Percentiles rank a stretch among this genome's conserved stretches.
These are phyloP conservation scores for Amesomyces nigricolor DNA, from an alignment of 2,329 filamentous ascomycete species.

Conservation along the genomic window DNA sequence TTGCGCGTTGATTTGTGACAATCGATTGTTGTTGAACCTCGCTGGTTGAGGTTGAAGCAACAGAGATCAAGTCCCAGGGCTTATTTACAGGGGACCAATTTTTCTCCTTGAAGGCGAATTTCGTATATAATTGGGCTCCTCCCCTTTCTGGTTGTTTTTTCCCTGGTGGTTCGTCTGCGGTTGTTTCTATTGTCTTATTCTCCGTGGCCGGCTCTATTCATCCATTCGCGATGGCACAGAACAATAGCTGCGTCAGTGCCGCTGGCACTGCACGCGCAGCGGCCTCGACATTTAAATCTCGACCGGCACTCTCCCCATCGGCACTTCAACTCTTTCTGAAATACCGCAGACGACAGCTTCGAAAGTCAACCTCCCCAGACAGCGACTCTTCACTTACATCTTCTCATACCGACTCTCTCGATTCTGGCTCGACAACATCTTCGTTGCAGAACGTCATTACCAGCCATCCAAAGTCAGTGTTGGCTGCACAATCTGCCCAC, in stretches of 20 bases:
- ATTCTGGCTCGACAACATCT: neutral
- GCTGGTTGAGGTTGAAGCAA: conserved; percentile 2
- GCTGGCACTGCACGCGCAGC: conserved; percentile 7
- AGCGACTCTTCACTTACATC: neutral
- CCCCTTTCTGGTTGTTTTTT: neutral
- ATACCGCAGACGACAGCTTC: conserved; percentile 1
- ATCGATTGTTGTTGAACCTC: neutral
- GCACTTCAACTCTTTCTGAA: conserved; percentile 3
- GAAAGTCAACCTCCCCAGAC: conserved; percentile 1
- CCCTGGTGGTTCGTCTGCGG: no score
- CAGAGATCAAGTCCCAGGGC: neutral
- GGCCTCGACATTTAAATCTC: neutral
- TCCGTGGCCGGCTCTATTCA: neutral
- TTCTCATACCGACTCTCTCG: neutral
- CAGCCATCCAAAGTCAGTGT: neutral
- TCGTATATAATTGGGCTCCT: neutral
- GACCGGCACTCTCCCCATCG: neutral
- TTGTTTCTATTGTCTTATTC: neutral
- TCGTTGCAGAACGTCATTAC: neutral
- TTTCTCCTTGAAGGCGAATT: no score
- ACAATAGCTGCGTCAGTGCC: conserved; percentile 14
- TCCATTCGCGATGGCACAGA: conserved; percentile 4
- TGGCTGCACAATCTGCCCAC: neutral
- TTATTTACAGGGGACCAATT: neutral
- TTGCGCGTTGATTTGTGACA: neutral